A percentile compares a stretch with the other conserved stretches of the same genome.
Evolutionary conservation across 257 asterid species (phyloP).

Genomic region (Solanum lycopersicoides): DNA sequence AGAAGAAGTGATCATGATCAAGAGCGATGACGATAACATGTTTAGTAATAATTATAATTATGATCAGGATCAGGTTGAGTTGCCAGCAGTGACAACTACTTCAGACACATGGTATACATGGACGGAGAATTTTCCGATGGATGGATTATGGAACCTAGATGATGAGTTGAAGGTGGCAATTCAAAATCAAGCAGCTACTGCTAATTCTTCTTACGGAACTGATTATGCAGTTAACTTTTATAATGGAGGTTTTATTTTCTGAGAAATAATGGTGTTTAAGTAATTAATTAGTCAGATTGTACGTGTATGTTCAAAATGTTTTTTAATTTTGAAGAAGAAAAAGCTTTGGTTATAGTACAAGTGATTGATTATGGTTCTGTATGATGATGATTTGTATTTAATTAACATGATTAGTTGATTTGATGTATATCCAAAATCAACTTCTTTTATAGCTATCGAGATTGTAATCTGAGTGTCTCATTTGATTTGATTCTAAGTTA

Average conservation of each 20-base stretch:
- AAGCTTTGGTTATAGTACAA: background rate
- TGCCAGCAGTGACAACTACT: background rate
- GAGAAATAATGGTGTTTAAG: background rate
- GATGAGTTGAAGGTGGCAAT: slow-evolving; percentile 12
- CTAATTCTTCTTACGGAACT: slow-evolving; percentile 4
- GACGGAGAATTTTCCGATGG: slow-evolving; percentile 20
- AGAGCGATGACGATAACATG: background rate
- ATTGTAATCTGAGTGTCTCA: background rate
- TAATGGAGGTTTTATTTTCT: slow-evolving; percentile 23
- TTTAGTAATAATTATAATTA: background rate
- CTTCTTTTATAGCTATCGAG: background rate
- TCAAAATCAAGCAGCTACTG: slow-evolving; percentile 13
- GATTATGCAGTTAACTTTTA: slow-evolving; percentile 6
- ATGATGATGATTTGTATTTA: background rate
- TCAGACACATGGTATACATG: background rate
- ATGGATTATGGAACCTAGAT: slow-evolving; percentile 35
- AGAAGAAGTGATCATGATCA: background rate
- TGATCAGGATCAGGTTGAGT: background rate
- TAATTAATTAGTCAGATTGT: background rate
- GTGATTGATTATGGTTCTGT: background rate
- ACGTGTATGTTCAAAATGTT: background rate
- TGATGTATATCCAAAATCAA: background rate
- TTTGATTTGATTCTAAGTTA: background rate
- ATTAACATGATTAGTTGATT: background rate
- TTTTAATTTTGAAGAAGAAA: background rate